A percentile compares a stretch with the other conserved stretches of the same genome.
phyloP scores from a whole-genome alignment of 139 green algal genomes.

The Nannochloris sp. region DNA sequence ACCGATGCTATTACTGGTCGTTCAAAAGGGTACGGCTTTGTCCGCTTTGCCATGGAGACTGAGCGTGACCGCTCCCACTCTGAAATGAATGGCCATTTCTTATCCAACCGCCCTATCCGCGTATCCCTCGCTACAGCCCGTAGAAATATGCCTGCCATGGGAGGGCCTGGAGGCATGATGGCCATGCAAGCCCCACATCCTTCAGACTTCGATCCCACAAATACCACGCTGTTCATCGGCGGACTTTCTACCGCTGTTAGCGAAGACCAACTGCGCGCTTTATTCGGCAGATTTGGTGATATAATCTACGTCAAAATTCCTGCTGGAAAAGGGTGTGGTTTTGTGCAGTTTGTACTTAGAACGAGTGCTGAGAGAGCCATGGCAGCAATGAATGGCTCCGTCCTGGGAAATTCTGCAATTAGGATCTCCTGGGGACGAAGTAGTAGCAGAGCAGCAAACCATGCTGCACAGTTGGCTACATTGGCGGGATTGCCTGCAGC shows the following conservation, averaged over 20 bases:
- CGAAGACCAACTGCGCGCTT: slow-evolving; percentile 66
- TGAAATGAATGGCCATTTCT: slow-evolving; percentile 79
- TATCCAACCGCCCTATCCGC: slow-evolving; percentile 65
- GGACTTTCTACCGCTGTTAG: slow-evolving; percentile 47
- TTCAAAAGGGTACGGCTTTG: slow-evolving; percentile 94
- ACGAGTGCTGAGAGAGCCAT: slow-evolving; percentile 64
- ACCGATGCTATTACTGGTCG: slow-evolving; percentile 71
- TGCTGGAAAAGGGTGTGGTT: slow-evolving; percentile 89
- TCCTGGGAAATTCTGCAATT: slow-evolving; percentile 48
- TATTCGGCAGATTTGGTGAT: slow-evolving; percentile 77
- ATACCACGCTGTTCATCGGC: slow-evolving; percentile 89
- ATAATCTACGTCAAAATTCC: slow-evolving; percentile 93
- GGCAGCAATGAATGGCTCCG: slow-evolving; percentile 57
- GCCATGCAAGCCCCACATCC: slow-evolving; percentile 24
- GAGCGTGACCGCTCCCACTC: slow-evolving; percentile 76
- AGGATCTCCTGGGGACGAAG: slow-evolving; percentile 65
- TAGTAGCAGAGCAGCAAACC: slow-evolving; percentile 27
- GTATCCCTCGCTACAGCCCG: slow-evolving; percentile 66
- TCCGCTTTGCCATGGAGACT: slow-evolving; percentile 75
- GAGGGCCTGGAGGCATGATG: background rate
- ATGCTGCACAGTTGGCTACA: background rate
- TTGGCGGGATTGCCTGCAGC: background rate
- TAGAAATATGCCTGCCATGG: slow-evolving; percentile 26
- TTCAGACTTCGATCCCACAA: slow-evolving; percentile 67
- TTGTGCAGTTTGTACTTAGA: slow-evolving; percentile 85